A percentile compares a stretch with the other conserved stretches of the same genome.
Conservation (phyloP, 805 yeast genomes). For the Isabelozyma rhagii region DNA sequence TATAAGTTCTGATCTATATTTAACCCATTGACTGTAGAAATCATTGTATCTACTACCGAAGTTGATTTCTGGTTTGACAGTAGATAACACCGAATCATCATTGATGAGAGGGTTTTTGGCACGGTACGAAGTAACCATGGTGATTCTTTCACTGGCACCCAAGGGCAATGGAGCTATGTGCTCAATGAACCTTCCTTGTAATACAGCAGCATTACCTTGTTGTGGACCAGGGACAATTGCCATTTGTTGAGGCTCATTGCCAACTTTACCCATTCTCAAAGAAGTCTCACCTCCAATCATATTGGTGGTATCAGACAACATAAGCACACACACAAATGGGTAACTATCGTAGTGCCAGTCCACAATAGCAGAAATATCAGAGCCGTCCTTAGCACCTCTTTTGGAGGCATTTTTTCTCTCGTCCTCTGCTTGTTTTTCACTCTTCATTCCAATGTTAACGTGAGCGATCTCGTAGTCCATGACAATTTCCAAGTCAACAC, state of each 20-base stretch:
- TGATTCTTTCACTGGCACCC: slow-evolving; percentile 35
- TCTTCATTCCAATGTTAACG: slow-evolving; percentile 47
- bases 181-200: slow-evolving; percentile 40
- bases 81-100: slow-evolving; percentile 31
- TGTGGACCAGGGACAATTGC: slow-evolving; percentile 26
- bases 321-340: slow-evolving; percentile 62
- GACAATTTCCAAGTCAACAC: slow-evolving; percentile 51
- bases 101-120: slow-evolving; percentile 24
- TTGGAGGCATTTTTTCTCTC: slow-evolving; percentile 20
- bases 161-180: slow-evolving; percentile 40
- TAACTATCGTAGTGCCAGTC: slow-evolving; percentile 66
- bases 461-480: slow-evolving; percentile 60
- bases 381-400: slow-evolving; percentile 18
- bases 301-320: slow-evolving; percentile 55
- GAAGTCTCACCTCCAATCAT: slow-evolving; percentile 65
- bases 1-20: slow-evolving; percentile 24
- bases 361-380: slow-evolving; percentile 51
- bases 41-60: slow-evolving; percentile 31
- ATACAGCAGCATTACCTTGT: slow-evolving; percentile 33
- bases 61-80: slow-evolving; percentile 39
- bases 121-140: slow-evolving; percentile 41
- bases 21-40: slow-evolving; percentile 38
- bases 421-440: slow-evolving; percentile 27
- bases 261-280: slow-evolving; percentile 42
- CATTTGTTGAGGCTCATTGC: slow-evolving; percentile 7